Percentiles rank a stretch among this genome's conserved stretches.
Evolutionary conservation across 2,329 filamentous ascomycete genomes (phyloP).

Genomic region (Colletotrichum melonis): DNA sequence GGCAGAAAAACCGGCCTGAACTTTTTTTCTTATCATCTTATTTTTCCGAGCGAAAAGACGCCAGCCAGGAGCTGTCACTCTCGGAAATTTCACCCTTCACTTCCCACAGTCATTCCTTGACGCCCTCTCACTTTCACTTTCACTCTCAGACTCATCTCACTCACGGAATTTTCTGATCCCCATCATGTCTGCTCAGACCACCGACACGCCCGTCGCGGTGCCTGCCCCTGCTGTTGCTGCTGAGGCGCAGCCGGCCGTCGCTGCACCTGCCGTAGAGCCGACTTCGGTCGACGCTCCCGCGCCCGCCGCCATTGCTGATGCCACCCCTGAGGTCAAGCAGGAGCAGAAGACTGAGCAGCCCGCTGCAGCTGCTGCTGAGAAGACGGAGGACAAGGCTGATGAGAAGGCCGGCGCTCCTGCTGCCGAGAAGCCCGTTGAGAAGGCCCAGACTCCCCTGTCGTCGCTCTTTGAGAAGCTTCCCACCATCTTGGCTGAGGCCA

Average conservation of each 20-base stretch:
- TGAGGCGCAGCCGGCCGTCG: slow-evolving; percentile 17
- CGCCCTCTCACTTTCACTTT: neutral
- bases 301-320: slow-evolving; percentile 35
- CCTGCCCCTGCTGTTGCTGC: slow-evolving; percentile 5
- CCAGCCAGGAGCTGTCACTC: slow-evolving; percentile 1
- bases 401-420: slow-evolving; percentile 12
- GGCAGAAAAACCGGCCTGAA: neutral
- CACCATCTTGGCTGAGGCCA: slow-evolving; percentile 65
- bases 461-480: slow-evolving; percentile 70
- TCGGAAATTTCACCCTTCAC: neutral
- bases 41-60: neutral
- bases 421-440: slow-evolving; percentile 32
- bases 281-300: slow-evolving; percentile 23
- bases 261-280: slow-evolving; percentile 37
- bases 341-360: slow-evolving; percentile 20
- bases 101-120: neutral
- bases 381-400: slow-evolving; percentile 45
- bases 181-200: slow-evolving; percentile 42
- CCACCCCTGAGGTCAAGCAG: slow-evolving; percentile 35
- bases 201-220: slow-evolving; percentile 34
- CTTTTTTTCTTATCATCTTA: neutral
- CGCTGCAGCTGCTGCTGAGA: slow-evolving; percentile 40
- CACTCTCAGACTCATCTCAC: neutral
- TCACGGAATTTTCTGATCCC: neutral
- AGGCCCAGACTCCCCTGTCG: slow-evolving; percentile 54